These are phyloP conservation scores for Diddensiella caesifluorescens DNA, from an alignment of 805 yeast species.

Conservation along the genomic window DNA sequence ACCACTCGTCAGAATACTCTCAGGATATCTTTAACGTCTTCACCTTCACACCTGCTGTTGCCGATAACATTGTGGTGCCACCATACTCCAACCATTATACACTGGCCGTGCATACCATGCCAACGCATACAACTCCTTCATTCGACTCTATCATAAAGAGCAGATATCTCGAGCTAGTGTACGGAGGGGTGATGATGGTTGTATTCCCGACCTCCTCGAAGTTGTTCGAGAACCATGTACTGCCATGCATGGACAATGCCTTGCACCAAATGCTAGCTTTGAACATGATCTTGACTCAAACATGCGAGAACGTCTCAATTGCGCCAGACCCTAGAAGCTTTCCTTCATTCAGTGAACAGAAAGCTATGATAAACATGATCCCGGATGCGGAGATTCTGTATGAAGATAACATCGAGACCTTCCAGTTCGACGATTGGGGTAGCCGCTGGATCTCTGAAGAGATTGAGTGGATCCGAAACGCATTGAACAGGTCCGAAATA, in stretches of 20 bases:
- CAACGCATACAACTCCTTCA: constrained; percentile 22
- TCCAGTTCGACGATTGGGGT: constrained; percentile 21
- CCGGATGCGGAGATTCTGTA: constrained; percentile 16
- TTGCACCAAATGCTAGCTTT: constrained; percentile 26
- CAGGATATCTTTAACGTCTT: constrained; percentile 12
- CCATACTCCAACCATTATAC: constrained; percentile 21
- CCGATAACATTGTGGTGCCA: constrained; percentile 11
- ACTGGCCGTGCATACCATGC: constrained; percentile 21
- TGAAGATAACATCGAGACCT: constrained; percentile 5
- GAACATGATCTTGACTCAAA: constrained; percentile 20
- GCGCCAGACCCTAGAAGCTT: constrained; percentile 15
- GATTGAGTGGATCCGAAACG: constrained; percentile 19
- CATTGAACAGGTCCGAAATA: constrained; percentile 10
- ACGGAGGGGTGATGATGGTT: constrained; percentile 23
- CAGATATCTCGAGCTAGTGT: constrained; percentile 20
- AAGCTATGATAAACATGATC: constrained; percentile 4
- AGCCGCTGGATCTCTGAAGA: constrained; percentile 22
- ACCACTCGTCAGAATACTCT: too few relatives aligned
- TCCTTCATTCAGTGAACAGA: constrained; percentile 16
- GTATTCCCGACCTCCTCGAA: constrained; percentile 22
- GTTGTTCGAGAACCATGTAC: constrained; percentile 18
- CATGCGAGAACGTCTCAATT: constrained; percentile 22
- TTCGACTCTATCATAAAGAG: constrained; percentile 17
- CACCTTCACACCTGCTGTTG: constrained; percentile 8
- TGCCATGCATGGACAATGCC: constrained; percentile 24